A percentile compares a stretch with the other conserved stretches of the same genome.
phyloP scores from a whole-genome alignment of 1,284 basidiomycete species.

The Microstroma glucosiphilum region DNA sequence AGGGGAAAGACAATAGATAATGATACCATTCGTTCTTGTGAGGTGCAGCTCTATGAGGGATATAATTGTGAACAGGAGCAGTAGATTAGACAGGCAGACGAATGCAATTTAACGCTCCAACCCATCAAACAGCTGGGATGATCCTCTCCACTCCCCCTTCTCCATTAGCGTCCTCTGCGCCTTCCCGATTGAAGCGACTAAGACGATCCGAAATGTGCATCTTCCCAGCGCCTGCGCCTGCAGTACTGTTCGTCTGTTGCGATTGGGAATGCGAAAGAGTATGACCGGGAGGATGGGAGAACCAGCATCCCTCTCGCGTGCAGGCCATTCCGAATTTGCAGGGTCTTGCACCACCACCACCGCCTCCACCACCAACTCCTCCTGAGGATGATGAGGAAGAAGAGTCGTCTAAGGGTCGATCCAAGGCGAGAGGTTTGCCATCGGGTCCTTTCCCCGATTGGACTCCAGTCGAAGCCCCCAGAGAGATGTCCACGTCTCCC shows the following conservation, averaged over 20 bases:
- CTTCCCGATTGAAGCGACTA: slow-evolving; percentile 2
- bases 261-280: background rate
- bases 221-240: background rate
- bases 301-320: slow-evolving; percentile 13
- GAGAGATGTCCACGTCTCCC: background rate
- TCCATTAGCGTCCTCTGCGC: background rate
- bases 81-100: too few species aligned
- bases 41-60: background rate
- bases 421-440: background rate
- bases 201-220: slow-evolving; percentile 13
- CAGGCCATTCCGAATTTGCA: slow-evolving; percentile 14
- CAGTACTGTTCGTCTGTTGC: background rate
- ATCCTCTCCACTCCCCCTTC: slow-evolving; percentile 14
- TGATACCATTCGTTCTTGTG: background rate
- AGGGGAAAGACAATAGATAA: background rate
- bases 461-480: background rate
- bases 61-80: background rate
- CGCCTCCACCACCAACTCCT: too few species aligned
- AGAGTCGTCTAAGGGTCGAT: background rate
- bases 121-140: slow-evolving; percentile 8
- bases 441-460: background rate
- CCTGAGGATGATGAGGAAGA: background rate
- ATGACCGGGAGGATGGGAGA: slow-evolving; percentile 12
- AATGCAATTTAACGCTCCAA: background rate
- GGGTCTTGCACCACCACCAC: background rate